phyloP scores from a whole-genome alignment of 2,329 filamentous ascomycete genomes.

The Alternaria gansuensis region DNA sequence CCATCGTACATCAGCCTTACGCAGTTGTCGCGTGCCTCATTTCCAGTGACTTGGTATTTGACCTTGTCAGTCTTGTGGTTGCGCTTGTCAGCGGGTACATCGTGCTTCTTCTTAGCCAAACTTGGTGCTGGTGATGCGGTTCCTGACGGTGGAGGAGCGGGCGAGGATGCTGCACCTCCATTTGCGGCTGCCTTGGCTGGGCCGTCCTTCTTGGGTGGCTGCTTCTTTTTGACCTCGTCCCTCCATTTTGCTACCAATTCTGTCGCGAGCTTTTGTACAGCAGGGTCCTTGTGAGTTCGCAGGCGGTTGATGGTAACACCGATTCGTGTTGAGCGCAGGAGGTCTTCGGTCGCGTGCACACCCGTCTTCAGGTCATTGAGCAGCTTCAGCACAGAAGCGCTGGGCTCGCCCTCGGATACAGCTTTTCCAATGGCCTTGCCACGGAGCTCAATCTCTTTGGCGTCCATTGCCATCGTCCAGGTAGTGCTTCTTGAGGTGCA shows the following conservation, averaged over 20 bases:
- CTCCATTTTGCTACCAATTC: constrained; percentile 91
- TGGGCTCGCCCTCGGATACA: constrained; percentile 75
- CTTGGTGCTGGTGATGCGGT: constrained; percentile 60
- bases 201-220: constrained; percentile 38
- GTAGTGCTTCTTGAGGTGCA: constrained; percentile 4
- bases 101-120: constrained; percentile 63
- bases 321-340: constrained; percentile 89
- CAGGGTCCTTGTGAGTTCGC: constrained; percentile 78
- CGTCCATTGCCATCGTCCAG: constrained; percentile 68
- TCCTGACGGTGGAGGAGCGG: constrained; percentile 49
- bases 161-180: constrained; percentile 42
- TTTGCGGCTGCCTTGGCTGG: constrained; percentile 37
- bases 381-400: constrained; percentile 75
- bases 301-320: constrained; percentile 89
- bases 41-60: constrained; percentile 77
- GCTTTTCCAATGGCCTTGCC: constrained; percentile 84
- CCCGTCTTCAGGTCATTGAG: constrained; percentile 82
- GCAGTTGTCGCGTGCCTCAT: constrained; percentile 79
- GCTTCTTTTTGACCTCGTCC: constrained; percentile 71
- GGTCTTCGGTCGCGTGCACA: constrained; percentile 84
- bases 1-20: constrained; percentile 95
- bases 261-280: constrained; percentile 76
- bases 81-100: constrained; percentile 75
- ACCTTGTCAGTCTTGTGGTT: constrained; percentile 84
- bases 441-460: constrained; percentile 79